Evolutionary conservation across 805 yeast species (phyloP), one percentile per base, ranked within the genome.

Genomic region (Schwanniomyces polymorphus): DNA sequence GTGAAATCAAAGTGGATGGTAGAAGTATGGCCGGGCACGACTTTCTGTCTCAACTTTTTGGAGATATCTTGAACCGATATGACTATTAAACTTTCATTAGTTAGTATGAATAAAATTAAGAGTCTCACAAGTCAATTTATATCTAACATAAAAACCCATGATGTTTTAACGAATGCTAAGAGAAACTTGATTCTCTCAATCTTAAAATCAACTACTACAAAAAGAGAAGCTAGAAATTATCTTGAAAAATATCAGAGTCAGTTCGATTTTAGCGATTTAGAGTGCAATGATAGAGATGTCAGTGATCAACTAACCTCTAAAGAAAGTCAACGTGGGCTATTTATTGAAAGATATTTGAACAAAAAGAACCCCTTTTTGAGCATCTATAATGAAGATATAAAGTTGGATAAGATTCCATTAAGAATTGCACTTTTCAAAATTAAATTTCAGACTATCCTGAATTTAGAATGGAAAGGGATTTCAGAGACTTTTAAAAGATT

Each of bases 151-250:
- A 65, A 64, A 44, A 55, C 64, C 2, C 69, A 69, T 42, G 51
- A 60, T 42, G 25, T 50, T 16, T 52, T 52, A n/a, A 75, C 80
- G 7, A 68, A 74, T 40, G 78, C 80, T 16, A 83, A 82, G 53
- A 75, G 82, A 53, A 88, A 88, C 45, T 70, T 92, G 43, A 85
- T 92, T n/a, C 70, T 90, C 14, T 84, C 97, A 1, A 91, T 92
- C 21, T 73, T 92, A 48, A 85, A 85, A 58, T 85, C 97, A 1
- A 88, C 97, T 4, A 95, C 97, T 5, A 92, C 98, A 1, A 91
- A 90, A 63, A 75, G 99, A 50, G 98, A 92, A 60, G 96, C 97
- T 5, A 78, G 81, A 52, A 86, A 85, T 53, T 92, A 91, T 60
- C 68, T 92, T 41, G 72, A 80, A 29, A 88, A 85, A 59, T 92